Evolutionary conservation across 2,329 filamentous ascomycete genomes (phyloP).

Genomic region (Sarocladium strictum): DNA sequence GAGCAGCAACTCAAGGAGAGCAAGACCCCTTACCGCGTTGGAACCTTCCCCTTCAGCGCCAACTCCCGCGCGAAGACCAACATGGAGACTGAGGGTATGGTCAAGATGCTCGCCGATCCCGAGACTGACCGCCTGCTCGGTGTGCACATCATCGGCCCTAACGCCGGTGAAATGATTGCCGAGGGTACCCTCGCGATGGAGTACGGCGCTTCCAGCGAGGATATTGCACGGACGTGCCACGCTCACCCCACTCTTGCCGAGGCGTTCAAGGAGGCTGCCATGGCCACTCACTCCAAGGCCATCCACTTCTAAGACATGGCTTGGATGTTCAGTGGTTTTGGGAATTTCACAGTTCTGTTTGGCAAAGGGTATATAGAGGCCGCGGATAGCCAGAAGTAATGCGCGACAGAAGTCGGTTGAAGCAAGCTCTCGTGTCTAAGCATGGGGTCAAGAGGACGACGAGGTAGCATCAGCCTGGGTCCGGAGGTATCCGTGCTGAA

Average conservation of each 20-base stretch:
- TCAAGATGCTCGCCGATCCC: slow-evolving; percentile 94
- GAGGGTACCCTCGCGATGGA: slow-evolving; percentile 92
- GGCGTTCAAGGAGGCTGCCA: slow-evolving; percentile 99
- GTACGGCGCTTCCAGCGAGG: slow-evolving; percentile 93
- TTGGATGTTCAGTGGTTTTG: neutral
- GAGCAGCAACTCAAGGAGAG: slow-evolving; percentile 91
- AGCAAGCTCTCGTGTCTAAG: neutral
- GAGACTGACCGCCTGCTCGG: slow-evolving; percentile 95
- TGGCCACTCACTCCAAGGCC: slow-evolving; percentile 92
- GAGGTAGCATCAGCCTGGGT: neutral
- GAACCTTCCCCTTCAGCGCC: slow-evolving; percentile 94
- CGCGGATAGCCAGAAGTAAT: neutral
- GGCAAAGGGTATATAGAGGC: slow-evolving; percentile 8
- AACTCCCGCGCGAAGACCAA: slow-evolving; percentile 99
- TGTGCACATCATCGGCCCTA: slow-evolving; percentile 92
- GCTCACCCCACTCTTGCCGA: slow-evolving; percentile 94
- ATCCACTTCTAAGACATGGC: slow-evolving; percentile 72
- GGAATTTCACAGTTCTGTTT: neutral
- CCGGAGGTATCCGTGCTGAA: neutral
- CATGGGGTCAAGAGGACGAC: neutral
- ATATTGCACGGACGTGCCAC: slow-evolving; percentile 91
- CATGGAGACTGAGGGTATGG: slow-evolving; percentile 88
- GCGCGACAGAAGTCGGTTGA: neutral
- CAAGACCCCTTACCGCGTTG: slow-evolving; percentile 86
- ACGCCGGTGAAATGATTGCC: slow-evolving; percentile 98